Conservation (phyloP, 1,284 basidiomycete species). For the Amylostereum areolatum region DNA sequence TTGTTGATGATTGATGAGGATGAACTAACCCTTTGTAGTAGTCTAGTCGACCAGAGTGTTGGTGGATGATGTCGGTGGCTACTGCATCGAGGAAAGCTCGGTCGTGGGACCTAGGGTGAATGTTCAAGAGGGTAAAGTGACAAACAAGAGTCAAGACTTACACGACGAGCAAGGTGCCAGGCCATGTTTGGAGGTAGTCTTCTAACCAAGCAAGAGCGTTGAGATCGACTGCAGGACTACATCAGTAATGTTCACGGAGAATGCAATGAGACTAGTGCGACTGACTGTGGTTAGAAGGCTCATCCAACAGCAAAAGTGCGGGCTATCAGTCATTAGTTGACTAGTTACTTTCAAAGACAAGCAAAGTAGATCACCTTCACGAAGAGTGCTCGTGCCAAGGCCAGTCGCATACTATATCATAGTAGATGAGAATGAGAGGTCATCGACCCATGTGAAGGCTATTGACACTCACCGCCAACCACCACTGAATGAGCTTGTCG, state of each 20-base stretch:
- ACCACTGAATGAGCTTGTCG: constrained; percentile 90
- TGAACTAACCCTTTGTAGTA: constrained; percentile 78
- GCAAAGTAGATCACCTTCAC: constrained; percentile 63
- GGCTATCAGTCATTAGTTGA: constrained; percentile 38
- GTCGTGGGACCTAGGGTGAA: constrained; percentile 77
- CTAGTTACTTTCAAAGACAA: background rate
- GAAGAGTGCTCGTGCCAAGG: constrained; percentile 84
- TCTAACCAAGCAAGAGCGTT: constrained; percentile 86
- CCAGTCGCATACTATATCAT: constrained; percentile 68
- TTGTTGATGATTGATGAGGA: background rate
- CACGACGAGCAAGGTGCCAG: constrained; percentile 92
- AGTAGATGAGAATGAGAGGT: background rate
- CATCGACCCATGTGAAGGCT: background rate
- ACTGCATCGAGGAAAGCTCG: constrained; percentile 96
- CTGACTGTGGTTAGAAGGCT: constrained; percentile 96
- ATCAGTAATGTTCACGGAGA: background rate
- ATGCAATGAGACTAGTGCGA: constrained; percentile 3
- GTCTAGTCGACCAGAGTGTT: constrained; percentile 92
- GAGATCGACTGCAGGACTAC: constrained; percentile 51
- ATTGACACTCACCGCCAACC: constrained; percentile 74
- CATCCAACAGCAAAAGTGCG: constrained; percentile 82
- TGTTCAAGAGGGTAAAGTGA: constrained; percentile 7
- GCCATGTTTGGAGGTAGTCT: constrained; percentile 97
- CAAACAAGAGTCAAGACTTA: constrained; percentile 30
- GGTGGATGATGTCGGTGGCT: constrained; percentile 94